A percentile compares a stretch with the other conserved stretches of the same genome.
Evolutionary conservation across 257 asterid genomes (phyloP).

Genomic region (Phtheirospermum japonicum): DNA sequence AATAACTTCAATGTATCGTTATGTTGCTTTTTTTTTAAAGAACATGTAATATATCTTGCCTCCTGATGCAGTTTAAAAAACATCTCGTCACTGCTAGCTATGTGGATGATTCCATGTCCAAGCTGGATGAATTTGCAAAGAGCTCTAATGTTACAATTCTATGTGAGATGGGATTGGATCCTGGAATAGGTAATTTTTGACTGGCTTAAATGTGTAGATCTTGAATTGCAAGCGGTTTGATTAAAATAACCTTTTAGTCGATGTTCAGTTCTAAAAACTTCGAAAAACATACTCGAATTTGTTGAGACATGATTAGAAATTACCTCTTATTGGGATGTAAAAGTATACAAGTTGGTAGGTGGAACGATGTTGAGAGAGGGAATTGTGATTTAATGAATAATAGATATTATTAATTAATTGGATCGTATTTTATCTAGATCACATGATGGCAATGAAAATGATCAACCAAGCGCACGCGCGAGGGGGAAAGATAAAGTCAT

Average conservation of each 20-base stretch:
- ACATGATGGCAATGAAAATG: conserved; percentile 99
- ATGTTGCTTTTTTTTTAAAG: not conserved
- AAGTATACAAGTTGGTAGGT: no score
- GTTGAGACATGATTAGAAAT: no score
- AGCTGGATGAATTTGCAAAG: conserved; percentile 77
- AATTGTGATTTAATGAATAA: not conserved
- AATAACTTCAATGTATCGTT: not conserved
- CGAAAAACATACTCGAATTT: no score
- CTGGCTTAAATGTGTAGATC: no score
- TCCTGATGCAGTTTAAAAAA: conserved; percentile 60
- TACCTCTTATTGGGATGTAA: no score
- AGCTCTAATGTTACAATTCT: conserved; percentile 67
- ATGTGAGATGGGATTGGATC: conserved; percentile 99
- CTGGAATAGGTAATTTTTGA: conserved; percentile 70
- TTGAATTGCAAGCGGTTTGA: no score
- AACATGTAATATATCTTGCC: conserved; percentile 17
- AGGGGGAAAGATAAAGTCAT: conserved; percentile 87
- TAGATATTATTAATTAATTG: conserved; percentile 7
- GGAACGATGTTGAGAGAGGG: not conserved
- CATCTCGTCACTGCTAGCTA: conserved; percentile 96
- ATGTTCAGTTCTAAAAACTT: no score
- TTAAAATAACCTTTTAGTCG: no score
- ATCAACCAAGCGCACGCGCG: conserved; percentile 69
- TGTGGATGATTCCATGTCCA: conserved; percentile 81
- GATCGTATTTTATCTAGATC: conserved; percentile 49